Evolutionary conservation across 2,329 filamentous ascomycete species (phyloP), one percentile per base, ranked within the genome.

Genomic region (Pestalotiopsis sp.): DNA sequence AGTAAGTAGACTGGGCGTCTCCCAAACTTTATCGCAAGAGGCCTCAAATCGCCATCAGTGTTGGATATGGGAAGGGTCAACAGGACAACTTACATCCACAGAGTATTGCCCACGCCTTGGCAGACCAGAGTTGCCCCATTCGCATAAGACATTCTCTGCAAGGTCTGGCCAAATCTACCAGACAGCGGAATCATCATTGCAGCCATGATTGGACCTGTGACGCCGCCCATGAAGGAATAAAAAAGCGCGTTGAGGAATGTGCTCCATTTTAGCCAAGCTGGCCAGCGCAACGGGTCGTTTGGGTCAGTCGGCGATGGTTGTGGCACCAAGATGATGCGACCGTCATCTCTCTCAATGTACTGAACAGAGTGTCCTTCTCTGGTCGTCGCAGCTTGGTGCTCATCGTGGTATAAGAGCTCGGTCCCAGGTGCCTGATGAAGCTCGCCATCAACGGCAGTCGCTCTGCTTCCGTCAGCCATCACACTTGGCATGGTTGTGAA

Each of bases 251-350:
- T 63, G 14, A 63, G 60, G 17, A 63, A 45, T 3, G 60, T 63
- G n/a, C 60, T 45, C 60, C 60, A 63, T 70, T 85, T 86, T 74
- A 83, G 84, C 78, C 78, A 80, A 57, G 60, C 71, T 1, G 83
- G 79, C 83, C 83, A 86, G 61, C 82, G 78, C 3, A 86, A 78
- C 7, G 84, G 84, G 69, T 86, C 84, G 66, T 85, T 85, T 2
- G 83, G 81, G 71, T 85, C 82, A 31, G 71, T 78, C 2, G 77
- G 71, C 7, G 82, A 84, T 0, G 84, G 84, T 17, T 76, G 76
- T 0, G 84, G 84, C 31, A 83, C 78, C 7, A 85, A 75, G n/a
- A 85, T 76, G 38, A 83, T 68, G 40, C 60, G 31, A 5, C 38
- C 38, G 12, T 63, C 60, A 20, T n/a, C 14, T 17, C 31, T 12